These are phyloP conservation scores for Gnomoniopsis sp. DNA, from an alignment of 2,329 filamentous ascomycete genomes.

Conservation along the genomic window DNA sequence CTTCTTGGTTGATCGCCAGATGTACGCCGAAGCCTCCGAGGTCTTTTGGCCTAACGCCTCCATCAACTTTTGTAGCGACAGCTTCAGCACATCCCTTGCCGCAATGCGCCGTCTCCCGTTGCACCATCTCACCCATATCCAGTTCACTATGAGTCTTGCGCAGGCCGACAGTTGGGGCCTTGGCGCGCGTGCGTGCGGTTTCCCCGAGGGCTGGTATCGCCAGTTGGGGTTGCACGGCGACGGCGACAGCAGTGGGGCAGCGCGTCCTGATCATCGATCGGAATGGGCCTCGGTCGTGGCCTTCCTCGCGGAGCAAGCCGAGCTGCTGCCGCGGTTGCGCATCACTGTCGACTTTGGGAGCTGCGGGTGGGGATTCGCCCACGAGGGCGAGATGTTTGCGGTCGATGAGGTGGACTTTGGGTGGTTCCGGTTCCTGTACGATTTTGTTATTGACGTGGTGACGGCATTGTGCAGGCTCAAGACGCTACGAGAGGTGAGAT, in stretches of 20 bases:
- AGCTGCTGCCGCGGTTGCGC: neutral
- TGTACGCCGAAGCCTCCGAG: neutral
- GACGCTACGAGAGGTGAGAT: neutral
- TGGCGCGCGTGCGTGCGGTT: neutral
- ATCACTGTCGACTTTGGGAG: neutral
- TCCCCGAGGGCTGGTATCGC: neutral
- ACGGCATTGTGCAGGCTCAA: neutral
- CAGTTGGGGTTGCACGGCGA: neutral
- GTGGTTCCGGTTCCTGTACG: slow-evolving; percentile 1
- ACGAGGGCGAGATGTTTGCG: neutral
- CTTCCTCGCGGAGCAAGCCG: no score
- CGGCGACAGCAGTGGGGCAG: neutral
- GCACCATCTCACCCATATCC: neutral
- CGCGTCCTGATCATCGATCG: no score
- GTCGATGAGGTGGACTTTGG: neutral
- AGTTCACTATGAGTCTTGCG: slow-evolving; percentile 1
- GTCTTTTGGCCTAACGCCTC: neutral
- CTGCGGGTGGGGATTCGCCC: neutral
- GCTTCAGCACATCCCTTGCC: neutral
- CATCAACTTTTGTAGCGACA: neutral
- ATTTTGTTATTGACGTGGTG: neutral
- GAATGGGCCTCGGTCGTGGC: no score
- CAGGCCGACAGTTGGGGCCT: neutral
- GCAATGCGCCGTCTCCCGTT: neutral
- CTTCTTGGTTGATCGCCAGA: neutral